Conservation (phyloP, 495 filamentous ascomycete genomes). For the Hypoxylon lienhwacheense region DNA sequence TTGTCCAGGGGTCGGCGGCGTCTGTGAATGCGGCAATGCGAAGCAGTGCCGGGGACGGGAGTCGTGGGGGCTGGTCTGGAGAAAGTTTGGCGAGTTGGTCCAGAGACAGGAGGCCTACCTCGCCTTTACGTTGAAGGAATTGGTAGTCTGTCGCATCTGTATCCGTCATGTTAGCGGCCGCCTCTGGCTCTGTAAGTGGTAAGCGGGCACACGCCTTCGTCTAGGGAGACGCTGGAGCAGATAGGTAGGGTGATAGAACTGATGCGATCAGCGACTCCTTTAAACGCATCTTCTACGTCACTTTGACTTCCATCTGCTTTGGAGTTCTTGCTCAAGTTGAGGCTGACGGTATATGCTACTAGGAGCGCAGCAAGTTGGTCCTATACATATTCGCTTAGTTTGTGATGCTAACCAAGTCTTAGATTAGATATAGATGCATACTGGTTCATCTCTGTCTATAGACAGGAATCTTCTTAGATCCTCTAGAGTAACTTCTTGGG, state of each 20-base stretch:
- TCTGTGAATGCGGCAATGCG: constrained; percentile 53
- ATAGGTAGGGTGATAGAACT: constrained; percentile 26
- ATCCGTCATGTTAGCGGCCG: background rate
- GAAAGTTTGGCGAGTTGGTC: constrained; percentile 3
- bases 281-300: background rate
- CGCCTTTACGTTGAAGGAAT: constrained; percentile 22
- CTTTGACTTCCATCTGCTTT: background rate
- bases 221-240: constrained; percentile 19
- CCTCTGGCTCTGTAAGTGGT: background rate
- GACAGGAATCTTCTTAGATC: constrained; percentile 6
- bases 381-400: constrained; percentile 7
- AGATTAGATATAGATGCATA: background rate
- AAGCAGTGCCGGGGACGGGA: constrained; percentile 31
- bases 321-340: constrained; percentile 13
- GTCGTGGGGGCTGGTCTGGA: constrained; percentile 4
- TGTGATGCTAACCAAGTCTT: background rate
- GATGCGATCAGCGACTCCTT: constrained; percentile 14
- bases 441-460: background rate
- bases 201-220: constrained; percentile 20
- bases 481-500: background rate
- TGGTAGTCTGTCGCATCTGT: constrained; percentile 32
- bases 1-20: constrained; percentile 57
- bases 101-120: constrained; percentile 22
- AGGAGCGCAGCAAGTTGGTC: constrained; percentile 16
- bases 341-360: constrained; percentile 14